These are phyloP conservation scores for Penicillium sp. DNA, from an alignment of 2,329 filamentous ascomycete species.

Conservation along the genomic window DNA sequence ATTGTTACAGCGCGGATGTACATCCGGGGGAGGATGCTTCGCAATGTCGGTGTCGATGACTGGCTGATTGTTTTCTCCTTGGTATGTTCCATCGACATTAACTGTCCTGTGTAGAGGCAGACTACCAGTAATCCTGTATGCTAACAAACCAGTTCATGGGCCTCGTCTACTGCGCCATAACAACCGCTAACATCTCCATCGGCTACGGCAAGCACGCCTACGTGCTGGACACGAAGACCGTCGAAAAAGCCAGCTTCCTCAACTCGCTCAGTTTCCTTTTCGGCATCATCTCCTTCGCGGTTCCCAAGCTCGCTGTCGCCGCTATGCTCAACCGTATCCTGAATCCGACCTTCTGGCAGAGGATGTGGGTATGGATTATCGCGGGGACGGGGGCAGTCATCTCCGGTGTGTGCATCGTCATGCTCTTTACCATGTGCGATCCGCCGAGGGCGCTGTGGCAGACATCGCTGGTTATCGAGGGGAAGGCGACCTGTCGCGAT, in stretches of 20 bases:
- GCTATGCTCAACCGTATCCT: constrained; percentile 34
- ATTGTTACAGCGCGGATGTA: constrained; percentile 42
- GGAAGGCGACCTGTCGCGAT: constrained; percentile 42
- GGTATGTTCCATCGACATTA: constrained; percentile 25
- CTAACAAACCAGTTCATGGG: constrained; percentile 18
- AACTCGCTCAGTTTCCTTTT: constrained; percentile 35
- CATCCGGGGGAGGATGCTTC: constrained; percentile 36
- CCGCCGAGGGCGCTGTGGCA: constrained; percentile 49
- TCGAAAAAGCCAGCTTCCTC: constrained; percentile 31
- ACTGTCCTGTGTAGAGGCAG: neutral
- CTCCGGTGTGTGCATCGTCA: constrained; percentile 43
- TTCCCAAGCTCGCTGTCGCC: constrained; percentile 36
- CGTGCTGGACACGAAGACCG: constrained; percentile 35
- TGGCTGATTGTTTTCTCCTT: constrained; percentile 42
- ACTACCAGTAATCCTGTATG: neutral
- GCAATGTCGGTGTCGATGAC: constrained; percentile 44
- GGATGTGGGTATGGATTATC: constrained; percentile 33
- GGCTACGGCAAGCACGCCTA: constrained; percentile 50
- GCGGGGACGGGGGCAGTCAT: constrained; percentile 35
- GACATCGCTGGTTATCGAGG: constrained; percentile 23
- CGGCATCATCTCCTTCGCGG: constrained; percentile 35
- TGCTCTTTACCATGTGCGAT: constrained; percentile 51
- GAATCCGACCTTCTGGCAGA: constrained; percentile 29
- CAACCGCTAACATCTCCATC: constrained; percentile 39
- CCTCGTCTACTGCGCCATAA: constrained; percentile 30